Conservation (phyloP, 2,329 filamentous ascomycete genomes). For the Ceratocystiopsis minuta region DNA sequence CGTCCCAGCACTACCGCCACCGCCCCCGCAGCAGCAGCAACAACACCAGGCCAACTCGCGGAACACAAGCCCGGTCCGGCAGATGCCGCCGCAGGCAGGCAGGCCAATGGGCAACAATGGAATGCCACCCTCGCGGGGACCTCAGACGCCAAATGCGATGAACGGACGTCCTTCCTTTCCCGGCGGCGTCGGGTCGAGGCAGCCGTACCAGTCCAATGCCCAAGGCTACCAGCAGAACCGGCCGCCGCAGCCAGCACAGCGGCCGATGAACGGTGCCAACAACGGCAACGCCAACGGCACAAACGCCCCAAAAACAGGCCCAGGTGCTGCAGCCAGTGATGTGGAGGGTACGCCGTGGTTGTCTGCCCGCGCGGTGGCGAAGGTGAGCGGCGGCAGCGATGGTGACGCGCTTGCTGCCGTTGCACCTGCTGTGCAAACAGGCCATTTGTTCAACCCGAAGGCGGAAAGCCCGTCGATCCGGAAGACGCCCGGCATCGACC, state of each 20-base stretch:
- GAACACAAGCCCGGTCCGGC: conserved; percentile 8
- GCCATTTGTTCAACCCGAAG: conserved; percentile 51
- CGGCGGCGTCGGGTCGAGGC: too few relatives aligned
- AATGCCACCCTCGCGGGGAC: conserved; percentile 2
- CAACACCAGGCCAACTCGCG: conserved; percentile 9
- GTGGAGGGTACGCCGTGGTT: conserved; percentile 43
- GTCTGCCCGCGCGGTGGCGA: conserved; percentile 47
- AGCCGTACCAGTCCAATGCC: neutral
- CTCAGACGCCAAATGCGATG: conserved; percentile 5
- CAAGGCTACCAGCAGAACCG: conserved; percentile 1
- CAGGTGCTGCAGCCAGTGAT: neutral
- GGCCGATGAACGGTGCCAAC: neutral
- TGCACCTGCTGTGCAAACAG: conserved; percentile 23
- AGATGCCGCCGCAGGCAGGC: conserved; percentile 6
- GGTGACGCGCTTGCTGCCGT: conserved; percentile 23
- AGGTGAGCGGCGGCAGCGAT: conserved; percentile 26
- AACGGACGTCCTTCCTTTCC: neutral
- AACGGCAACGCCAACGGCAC: conserved; percentile 4
- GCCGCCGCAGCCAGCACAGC: neutral
- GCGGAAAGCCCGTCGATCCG: conserved; percentile 70
- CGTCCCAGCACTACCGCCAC: conserved; percentile 3
- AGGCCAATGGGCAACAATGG: conserved; percentile 4
- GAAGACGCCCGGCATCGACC: conserved; percentile 76
- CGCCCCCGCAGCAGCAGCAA: conserved; percentile 5
- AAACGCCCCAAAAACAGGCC: conserved; percentile 5